A percentile compares a stretch with the other conserved stretches of the same genome.
phyloP scores from a whole-genome alignment of 192 early-diverging fungal genomes.

The Chytriomyces hyalinus region DNA sequence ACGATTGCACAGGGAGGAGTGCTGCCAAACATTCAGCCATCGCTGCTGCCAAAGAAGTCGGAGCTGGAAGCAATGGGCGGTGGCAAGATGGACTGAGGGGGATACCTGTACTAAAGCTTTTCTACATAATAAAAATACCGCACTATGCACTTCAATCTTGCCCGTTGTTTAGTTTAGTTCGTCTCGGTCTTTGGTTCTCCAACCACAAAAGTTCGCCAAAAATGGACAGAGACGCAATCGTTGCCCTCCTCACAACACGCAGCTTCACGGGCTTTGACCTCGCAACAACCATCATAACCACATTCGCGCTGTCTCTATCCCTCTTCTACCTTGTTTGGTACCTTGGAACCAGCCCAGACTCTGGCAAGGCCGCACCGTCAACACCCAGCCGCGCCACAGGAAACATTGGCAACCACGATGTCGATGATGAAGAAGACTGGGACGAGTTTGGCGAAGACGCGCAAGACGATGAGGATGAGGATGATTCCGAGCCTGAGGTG shows the following conservation, averaged over 20 bases:
- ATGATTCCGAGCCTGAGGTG: neutral
- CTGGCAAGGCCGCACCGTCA: neutral
- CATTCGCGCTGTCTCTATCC: conserved; percentile 8
- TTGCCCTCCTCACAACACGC: neutral
- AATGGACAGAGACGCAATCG: neutral
- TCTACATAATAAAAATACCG: no score
- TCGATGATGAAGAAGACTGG: conserved; percentile 3
- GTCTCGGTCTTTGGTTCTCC: no score
- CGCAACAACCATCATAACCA: neutral
- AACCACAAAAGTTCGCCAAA: neutral
- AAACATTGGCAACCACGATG: neutral
- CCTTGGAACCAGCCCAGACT: neutral
- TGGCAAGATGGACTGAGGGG: no score
- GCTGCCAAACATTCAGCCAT: conserved; percentile 52
- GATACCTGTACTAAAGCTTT: no score
- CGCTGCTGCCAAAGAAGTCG: no score
- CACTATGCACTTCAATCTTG: no score
- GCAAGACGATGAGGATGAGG: conserved; percentile 7
- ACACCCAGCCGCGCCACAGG: neutral
- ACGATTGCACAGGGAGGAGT: no score
- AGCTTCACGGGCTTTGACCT: conserved; percentile 33
- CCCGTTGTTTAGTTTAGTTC: no score
- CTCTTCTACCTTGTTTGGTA: neutral
- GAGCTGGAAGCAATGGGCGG: no score
- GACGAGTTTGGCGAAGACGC: neutral